Percentiles rank a stretch among this genome's conserved stretches.
Evolutionary conservation across 2,329 filamentous ascomycete genomes (phyloP).

Genomic region (Calonectria pseudoreteaudii): DNA sequence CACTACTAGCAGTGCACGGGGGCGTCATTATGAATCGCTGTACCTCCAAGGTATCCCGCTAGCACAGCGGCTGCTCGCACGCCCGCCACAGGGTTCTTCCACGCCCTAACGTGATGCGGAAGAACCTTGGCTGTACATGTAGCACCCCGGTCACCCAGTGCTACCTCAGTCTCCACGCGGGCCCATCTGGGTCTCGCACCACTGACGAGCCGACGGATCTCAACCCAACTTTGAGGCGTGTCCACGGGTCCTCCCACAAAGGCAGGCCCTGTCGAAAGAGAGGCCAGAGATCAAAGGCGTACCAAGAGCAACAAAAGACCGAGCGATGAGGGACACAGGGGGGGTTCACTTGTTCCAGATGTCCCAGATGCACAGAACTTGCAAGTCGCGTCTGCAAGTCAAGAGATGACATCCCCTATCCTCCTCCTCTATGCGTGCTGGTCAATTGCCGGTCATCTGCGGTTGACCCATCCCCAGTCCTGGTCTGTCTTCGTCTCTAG

Average conservation of each 20-base stretch:
- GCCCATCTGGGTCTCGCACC: constrained; percentile 54
- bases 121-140: constrained; percentile 49
- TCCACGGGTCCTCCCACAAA: constrained; percentile 45
- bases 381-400: constrained; percentile 3
- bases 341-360: neutral
- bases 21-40: constrained; percentile 47
- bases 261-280: constrained; percentile 30
- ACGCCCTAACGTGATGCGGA: constrained; percentile 23
- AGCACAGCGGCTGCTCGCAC: constrained; percentile 20
- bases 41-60: constrained; percentile 44
- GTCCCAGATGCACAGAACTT: constrained; percentile 10
- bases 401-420: constrained; percentile 16
- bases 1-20: constrained; percentile 50
- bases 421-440: constrained; percentile 13
- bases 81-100: constrained; percentile 23
- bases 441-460: constrained; percentile 23
- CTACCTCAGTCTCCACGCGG: constrained; percentile 51
- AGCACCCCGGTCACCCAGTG: constrained; percentile 46
- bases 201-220: constrained; percentile 53
- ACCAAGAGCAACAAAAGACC: constrained; percentile 3
- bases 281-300: constrained; percentile 21
- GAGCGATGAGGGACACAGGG: neutral
- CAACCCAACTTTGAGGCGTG: constrained; percentile 52
- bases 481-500: constrained; percentile 10
- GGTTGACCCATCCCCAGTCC: constrained; percentile 20